Base-by-base conservation (phyloP, 208 protist genomes). In the Crithidia sp. region DNA sequence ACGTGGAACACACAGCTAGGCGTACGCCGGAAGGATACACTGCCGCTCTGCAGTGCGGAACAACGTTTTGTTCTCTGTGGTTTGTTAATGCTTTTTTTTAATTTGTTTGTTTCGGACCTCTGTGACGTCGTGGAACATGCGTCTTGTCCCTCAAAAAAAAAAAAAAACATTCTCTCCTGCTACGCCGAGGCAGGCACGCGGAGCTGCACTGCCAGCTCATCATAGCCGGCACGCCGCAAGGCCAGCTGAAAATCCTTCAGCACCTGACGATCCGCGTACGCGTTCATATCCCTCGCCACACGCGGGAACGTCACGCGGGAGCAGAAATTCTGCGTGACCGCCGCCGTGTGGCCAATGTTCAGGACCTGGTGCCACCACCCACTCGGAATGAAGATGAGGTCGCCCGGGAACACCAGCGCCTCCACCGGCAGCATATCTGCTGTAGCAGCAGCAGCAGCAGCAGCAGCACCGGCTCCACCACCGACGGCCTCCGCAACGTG, bases 281-380 rank as follows among this genome's bases (percentile, higher is more conserved):
- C 54, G 8, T 81, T 81, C 70, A 81, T 77, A 13, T 84, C 75
- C 4, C 53, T 56, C 58, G 54, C 75, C 16, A 84, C 78, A 19
- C 82, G 71, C 50, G 79, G 72, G 44, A 87, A 84, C 6, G 80
- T 84, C 7, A 70, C 7, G 37, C 17, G 37, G 3, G 69, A 78
- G 67, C 74, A 84, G 50, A 85, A 57, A 45, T 88, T 85, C 54
- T 85, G 80, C 47, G 83, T 85, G 6, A 88, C 76, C 13, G 76
- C 83, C n/a, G 79, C 56, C 47, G 83, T 85, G 4, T 70, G 59
- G 43, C 75, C 79, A 40, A 81, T 73, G 69, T 88, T 88, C 50
- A 83, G 66, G 14, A 85, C 80, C 66, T 82, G 76, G 47, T 85
- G 83, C 80, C 83, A 88, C 80, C 83, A 88, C 12, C 80, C 83